Evolutionary conservation across 441 rosid species (phyloP).

Genomic region (Erodium moschatum): DNA sequence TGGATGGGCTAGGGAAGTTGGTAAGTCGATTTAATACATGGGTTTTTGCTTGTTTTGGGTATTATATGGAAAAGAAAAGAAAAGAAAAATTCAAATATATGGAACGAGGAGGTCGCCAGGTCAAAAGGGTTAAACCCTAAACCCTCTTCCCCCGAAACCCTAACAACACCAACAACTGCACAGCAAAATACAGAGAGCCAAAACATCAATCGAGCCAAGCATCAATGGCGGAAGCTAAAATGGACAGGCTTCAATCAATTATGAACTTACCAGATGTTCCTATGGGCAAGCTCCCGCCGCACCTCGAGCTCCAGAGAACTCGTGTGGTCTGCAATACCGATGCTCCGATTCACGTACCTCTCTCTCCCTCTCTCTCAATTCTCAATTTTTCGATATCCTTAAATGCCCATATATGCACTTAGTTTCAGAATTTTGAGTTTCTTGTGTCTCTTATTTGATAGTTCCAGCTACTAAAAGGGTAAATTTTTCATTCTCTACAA

Average conservation of each 20-base stretch:
- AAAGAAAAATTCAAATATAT: too few species aligned
- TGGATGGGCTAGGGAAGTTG: too few species aligned
- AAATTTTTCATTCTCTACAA: not conserved
- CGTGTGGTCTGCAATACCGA: conserved; percentile 53
- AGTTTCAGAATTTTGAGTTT: too few species aligned
- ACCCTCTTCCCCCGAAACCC: conserved; percentile 3
- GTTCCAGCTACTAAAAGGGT: not conserved
- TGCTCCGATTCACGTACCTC: conserved; percentile 54
- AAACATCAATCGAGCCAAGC: not conserved
- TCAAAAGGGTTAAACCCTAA: not conserved
- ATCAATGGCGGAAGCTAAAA: not conserved
- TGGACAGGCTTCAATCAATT: conserved; percentile 18
- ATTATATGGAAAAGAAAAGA: too few species aligned
- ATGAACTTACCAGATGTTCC: conserved; percentile 72
- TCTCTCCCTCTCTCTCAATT: not conserved
- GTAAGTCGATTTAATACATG: too few species aligned
- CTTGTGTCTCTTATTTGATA: too few species aligned
- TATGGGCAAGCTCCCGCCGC: conserved; percentile 49
- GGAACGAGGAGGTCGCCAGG: too few species aligned
- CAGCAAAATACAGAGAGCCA: not conserved
- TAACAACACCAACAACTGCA: not conserved
- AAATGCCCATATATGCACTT: not conserved
- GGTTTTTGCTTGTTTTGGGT: too few species aligned
- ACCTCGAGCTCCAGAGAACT: conserved; percentile 48
- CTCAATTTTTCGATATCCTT: not conserved